A percentile compares a stretch with the other conserved stretches of the same genome.
Conservation (phyloP, 2,329 filamentous ascomycete genomes). For the Aschersonia sp. region DNA sequence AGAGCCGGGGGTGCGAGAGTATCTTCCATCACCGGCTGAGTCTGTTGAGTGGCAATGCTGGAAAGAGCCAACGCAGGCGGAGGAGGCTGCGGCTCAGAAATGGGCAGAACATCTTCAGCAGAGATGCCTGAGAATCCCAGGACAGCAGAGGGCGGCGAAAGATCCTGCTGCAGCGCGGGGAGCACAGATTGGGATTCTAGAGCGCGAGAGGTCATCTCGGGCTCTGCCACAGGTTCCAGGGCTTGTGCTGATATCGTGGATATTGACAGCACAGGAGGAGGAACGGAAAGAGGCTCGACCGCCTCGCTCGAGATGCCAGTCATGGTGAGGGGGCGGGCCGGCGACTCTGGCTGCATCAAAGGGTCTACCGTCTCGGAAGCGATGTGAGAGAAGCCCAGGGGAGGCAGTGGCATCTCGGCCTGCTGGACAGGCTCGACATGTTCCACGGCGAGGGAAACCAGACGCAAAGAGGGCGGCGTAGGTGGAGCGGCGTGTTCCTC, state of each 20-base stretch:
- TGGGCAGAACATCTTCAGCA: slow-evolving; percentile 22
- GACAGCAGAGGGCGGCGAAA: slow-evolving; percentile 5
- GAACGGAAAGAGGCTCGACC: slow-evolving; percentile 9
- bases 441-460: slow-evolving; percentile 13
- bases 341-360: slow-evolving; percentile 8
- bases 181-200: slow-evolving; percentile 17
- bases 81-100: slow-evolving; percentile 12
- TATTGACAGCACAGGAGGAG: slow-evolving; percentile 7
- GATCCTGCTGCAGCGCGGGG: slow-evolving; percentile 13
- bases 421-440: slow-evolving; percentile 11
- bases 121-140: slow-evolving; percentile 20
- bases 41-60: slow-evolving; percentile 18
- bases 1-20: slow-evolving; percentile 20
- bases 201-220: slow-evolving; percentile 5
- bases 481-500: slow-evolving; percentile 8
- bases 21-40: slow-evolving; percentile 5
- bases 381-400: slow-evolving; percentile 18
- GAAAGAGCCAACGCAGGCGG: slow-evolving; percentile 14
- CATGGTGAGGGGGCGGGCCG: slow-evolving; percentile 12
- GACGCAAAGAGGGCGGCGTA: slow-evolving; percentile 10
- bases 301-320: slow-evolving; percentile 16
- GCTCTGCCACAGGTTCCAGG: slow-evolving; percentile 13
- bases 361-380: slow-evolving; percentile 19
- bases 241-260: slow-evolving; percentile 12
- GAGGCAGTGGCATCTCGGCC: slow-evolving; percentile 3